Conservation (phyloP, 768 basidiomycete genomes). For the Lyophyllum shimeji region DNA sequence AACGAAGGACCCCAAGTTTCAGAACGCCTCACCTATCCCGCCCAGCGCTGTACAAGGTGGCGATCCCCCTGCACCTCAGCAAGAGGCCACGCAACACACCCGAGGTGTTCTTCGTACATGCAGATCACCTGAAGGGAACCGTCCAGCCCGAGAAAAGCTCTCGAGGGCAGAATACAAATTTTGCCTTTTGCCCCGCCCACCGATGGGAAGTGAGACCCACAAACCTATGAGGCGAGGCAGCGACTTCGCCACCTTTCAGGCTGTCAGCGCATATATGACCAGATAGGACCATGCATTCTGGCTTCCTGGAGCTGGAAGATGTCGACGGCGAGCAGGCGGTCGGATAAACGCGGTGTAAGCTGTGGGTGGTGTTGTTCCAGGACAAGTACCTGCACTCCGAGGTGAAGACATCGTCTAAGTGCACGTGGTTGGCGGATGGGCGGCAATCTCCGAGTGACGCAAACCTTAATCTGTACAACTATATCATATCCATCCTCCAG, state of each 20-base stretch:
- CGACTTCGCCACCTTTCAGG: neutral
- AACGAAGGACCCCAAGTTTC: neutral
- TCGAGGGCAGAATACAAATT: neutral
- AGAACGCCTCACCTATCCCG: neutral
- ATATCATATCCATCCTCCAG: too few species aligned
- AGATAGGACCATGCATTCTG: neutral
- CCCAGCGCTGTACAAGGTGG: neutral
- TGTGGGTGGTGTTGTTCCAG: neutral
- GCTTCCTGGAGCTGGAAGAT: neutral
- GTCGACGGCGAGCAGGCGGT: neutral
- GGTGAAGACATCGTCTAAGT: conserved; percentile 6
- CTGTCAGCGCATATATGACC: neutral
- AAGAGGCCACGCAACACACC: neutral
- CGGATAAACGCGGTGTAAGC: neutral
- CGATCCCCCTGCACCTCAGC: neutral
- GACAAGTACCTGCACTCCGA: conserved; percentile 12
- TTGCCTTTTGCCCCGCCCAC: neutral
- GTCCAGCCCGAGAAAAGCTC: neutral
- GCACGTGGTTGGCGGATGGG: conserved; percentile 11
- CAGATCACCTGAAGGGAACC: neutral
- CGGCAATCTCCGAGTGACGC: conserved; percentile 20
- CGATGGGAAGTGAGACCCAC: conserved; percentile 1
- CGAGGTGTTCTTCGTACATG: neutral
- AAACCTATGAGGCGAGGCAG: neutral
- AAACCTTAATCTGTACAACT: conserved; percentile 11